Percentiles rank a stretch among this genome's conserved stretches.
Conservation (phyloP, 768 basidiomycete genomes). For the Collybia mongolica region DNA sequence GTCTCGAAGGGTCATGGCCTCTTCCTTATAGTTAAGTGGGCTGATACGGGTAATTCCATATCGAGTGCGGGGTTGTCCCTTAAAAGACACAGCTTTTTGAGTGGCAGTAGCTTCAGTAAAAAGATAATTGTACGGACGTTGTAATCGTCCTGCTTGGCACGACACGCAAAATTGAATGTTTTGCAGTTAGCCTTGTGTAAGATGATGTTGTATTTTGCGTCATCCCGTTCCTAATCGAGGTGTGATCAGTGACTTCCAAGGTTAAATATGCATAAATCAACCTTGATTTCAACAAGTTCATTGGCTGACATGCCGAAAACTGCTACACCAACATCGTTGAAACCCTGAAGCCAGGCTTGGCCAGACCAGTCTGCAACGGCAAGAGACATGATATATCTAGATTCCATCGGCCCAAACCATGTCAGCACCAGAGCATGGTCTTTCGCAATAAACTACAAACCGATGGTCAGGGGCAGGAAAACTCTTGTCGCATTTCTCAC, state of each 20-base stretch:
- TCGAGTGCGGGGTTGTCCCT: slow-evolving; percentile 83
- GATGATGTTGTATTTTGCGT: slow-evolving; percentile 52
- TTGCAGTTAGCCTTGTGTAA: slow-evolving; percentile 66
- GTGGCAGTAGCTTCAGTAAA: not conserved
- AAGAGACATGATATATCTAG: slow-evolving; percentile 78
- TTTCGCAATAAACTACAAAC: slow-evolving; percentile 40
- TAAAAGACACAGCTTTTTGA: not conserved
- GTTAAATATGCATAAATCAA: slow-evolving; percentile 20
- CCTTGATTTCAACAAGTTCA: slow-evolving; percentile 74
- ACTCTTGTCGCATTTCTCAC: slow-evolving; percentile 86
- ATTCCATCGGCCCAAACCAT: not conserved
- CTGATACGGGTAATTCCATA: slow-evolving; percentile 76
- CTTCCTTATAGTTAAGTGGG: slow-evolving; percentile 68
- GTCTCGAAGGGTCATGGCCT: slow-evolving; percentile 57
- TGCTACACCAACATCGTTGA: slow-evolving; percentile 84
- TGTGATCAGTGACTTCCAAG: slow-evolving; percentile 1
- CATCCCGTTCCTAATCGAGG: slow-evolving; percentile 52
- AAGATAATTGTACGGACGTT: slow-evolving; percentile 50
- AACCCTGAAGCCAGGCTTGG: slow-evolving; percentile 91
- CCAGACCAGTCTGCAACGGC: slow-evolving; percentile 89
- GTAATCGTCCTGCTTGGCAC: slow-evolving; percentile 84
- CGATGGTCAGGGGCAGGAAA: slow-evolving; percentile 75
- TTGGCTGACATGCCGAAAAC: slow-evolving; percentile 81
- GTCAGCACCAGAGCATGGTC: not conserved
- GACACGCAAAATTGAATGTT: slow-evolving; percentile 80